A percentile compares a stretch with the other conserved stretches of the same genome.
These are phyloP conservation scores for Orbilia blumenaviensis DNA, from an alignment of 2,329 filamentous ascomycete genomes.

Conservation along the genomic window DNA sequence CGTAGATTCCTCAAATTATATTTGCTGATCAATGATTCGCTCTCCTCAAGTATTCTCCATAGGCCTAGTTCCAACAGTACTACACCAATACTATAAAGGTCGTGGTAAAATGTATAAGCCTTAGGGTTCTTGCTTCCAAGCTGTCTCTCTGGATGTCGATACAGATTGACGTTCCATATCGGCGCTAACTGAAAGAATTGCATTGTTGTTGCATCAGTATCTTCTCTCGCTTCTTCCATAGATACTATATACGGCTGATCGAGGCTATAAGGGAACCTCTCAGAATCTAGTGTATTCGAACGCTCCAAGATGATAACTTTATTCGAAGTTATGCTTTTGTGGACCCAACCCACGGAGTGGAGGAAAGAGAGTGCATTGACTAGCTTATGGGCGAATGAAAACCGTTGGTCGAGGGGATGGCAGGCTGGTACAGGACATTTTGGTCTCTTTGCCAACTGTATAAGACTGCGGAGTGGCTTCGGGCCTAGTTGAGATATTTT, in stretches of 20 bases:
- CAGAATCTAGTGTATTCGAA: neutral
- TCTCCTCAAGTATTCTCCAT: neutral
- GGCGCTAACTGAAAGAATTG: neutral
- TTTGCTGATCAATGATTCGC: neutral
- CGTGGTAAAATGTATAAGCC: neutral
- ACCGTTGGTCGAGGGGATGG: neutral
- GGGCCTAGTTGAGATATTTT: neutral
- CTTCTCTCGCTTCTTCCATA: neutral
- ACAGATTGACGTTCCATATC: conserved; percentile 1
- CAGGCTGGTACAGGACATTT: neutral
- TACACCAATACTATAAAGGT: conserved; percentile 12
- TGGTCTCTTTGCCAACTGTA: neutral
- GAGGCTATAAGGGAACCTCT: neutral
- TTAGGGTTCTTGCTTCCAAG: neutral
- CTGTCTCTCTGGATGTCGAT: conserved; percentile 1
- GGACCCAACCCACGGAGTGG: conserved; percentile 4
- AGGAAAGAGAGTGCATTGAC: neutral
- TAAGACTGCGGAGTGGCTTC: neutral
- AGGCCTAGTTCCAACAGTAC: conserved; percentile 11
- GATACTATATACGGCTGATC: neutral
- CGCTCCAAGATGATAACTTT: neutral
- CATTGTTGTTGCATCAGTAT: neutral
- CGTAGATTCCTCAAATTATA: neutral
- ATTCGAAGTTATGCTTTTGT: neutral
- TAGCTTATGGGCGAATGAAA: neutral